These are phyloP conservation scores for Hondaea fermentalgiana DNA, from an alignment of 108 stramenopile species.

Conservation along the genomic window DNA sequence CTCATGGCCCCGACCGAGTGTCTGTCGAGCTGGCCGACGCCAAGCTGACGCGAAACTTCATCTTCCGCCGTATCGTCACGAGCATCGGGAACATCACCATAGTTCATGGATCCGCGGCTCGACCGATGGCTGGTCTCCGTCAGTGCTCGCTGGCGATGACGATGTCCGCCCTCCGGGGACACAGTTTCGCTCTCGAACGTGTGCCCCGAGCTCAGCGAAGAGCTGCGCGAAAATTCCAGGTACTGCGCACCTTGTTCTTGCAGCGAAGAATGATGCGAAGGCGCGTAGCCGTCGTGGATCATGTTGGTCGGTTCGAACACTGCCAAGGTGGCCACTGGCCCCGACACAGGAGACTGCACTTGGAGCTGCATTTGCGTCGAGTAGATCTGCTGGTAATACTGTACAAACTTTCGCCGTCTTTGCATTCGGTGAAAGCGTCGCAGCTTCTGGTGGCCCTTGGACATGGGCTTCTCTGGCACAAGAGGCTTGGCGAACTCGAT, in stretches of 20 bases:
- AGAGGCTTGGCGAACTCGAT: neutral
- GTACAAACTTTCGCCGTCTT: neutral
- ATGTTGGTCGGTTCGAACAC: neutral
- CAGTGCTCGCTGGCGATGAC: neutral
- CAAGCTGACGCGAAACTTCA: no score
- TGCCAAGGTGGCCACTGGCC: neutral
- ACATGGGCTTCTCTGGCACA: neutral
- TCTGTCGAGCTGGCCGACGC: no score
- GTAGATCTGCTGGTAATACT: neutral
- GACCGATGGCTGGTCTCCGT: neutral
- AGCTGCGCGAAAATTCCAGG: neutral
- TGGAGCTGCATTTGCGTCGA: neutral
- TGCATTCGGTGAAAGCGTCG: neutral
- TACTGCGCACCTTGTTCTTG: neutral
- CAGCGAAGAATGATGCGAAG: neutral
- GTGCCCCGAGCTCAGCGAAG: neutral
- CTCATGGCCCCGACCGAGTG: no score
- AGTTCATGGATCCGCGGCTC: no score
- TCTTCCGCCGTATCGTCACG: no score
- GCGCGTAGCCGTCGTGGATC: no score
- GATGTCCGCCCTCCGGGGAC: neutral
- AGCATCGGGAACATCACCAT: no score
- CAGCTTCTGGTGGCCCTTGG: neutral
- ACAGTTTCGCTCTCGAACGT: neutral
- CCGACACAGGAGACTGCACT: neutral